Evolutionary conservation across 192 early-diverging fungal genomes (phyloP), one percentile per base, ranked within the genome.

Genomic region (Backusella morwellensis): DNA sequence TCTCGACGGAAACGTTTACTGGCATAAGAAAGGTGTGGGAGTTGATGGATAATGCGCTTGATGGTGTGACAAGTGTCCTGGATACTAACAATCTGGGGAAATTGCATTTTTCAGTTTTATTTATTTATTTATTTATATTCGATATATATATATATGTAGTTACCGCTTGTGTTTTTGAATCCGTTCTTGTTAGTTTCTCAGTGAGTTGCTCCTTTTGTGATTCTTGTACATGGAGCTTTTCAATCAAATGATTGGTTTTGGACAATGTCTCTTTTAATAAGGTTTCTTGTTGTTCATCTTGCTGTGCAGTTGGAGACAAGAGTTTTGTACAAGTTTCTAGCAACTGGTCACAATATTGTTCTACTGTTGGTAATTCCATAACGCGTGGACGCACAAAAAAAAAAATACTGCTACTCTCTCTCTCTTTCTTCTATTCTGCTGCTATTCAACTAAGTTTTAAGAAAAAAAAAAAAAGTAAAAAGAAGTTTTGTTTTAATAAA

Each of bases 331-430:
- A 63, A 63, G 56, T 23, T 63, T 63, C 23, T 63, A 63, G 26
- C 23, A 63, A 12, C 26, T 63, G 56, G 56, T 63, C 56, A 29
- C 56, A 63, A 29, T 63, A 63, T 63, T 63, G 56, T 26, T 63
- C 56, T 63, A 63, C 23, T 59, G 56, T 59, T 59, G 56, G 56
- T 59, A 59, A 59, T 21, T 59, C 56, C 56, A 59, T 59, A 59
- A 26, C 21, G 38, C 38, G 38, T 38, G 38, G 38, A 38, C 38
- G 38, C 29, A 29, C 29, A 2, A 38, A 38, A 38, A 38, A 38
- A 11, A 38, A 38, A 38, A 38, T 11, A 11, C 0, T 38, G 38
- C 38, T 38, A 29, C 38, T 38, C 38, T 38, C 38, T 38, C 38
- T 38, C 38, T 38, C 38, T 38, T 9, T 38, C 38, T 38, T 38